Evolutionary conservation across 345 rosid species (phyloP), one percentile per base, ranked within the genome.

Genomic region (Populus nigra): DNA sequence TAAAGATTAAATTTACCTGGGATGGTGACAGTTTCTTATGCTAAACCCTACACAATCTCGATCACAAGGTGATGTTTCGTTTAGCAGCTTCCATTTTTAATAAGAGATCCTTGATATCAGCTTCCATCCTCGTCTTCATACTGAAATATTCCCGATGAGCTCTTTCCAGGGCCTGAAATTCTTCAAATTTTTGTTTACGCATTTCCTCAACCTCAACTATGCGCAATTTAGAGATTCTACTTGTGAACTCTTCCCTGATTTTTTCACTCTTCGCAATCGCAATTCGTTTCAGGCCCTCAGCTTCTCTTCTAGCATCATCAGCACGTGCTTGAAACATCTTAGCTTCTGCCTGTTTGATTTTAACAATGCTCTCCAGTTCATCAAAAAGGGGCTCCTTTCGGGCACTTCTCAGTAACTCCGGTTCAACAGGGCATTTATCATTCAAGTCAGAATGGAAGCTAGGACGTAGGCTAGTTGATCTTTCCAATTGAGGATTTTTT

Each of bases 101-200:
- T 68, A 93, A 80, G 20, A 93, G 88, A 81, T 90, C 94, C 75
- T 90, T 93, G 71, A 96, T 92, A 78, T 96, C 99, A 18, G 91
- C 87, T 86, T 93, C 97, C 98, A 93, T 93, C 81, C 98, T 91
- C 85, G 82, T 84, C 89, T 88, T 96, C 98, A 93, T 88, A 53
- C 83, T 83, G 59, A 83, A 88, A 79, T 92, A 95, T 25, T 93
- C 98, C 55, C 82, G 87, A 68, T 89, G 90, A 33, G 97, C 94
- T 82, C 91, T 90, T 76, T 96, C 95, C 65, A 91, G 83, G 33
- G 88, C 89, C 80, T 89, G 90, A 66, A 89, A 88, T 88, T 96
- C 98, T 79, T 90, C 93, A 7, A 65, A 53, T 80, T 88, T 93
- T 72, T 87, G 90, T 73, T 87, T 89, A 11, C 91, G 94, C 66